Conservation (phyloP, 106 monocot genomes). For the Agapanthus africanus region DNA sequence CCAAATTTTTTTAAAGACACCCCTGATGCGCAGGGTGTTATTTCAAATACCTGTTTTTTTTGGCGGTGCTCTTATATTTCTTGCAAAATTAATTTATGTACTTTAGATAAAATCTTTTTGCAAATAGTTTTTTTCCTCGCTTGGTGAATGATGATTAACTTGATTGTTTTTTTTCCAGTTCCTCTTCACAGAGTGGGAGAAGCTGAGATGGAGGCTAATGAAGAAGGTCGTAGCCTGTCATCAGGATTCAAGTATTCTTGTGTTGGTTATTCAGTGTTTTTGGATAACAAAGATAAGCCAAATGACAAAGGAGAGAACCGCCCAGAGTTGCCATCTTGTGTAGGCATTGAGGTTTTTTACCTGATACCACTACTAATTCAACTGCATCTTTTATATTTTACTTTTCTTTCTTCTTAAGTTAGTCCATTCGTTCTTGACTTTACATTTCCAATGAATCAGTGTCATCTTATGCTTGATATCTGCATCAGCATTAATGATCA, state of each 20-base stretch:
- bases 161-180: slow-evolving; percentile 25
- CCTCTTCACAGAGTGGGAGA: slow-evolving; percentile 36
- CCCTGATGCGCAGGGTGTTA: too few species aligned
- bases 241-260: slow-evolving; percentile 47
- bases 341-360: slow-evolving; percentile 40
- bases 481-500: not conserved
- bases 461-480: not conserved
- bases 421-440: not conserved
- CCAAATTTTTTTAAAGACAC: too few species aligned
- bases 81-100: too few species aligned
- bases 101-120: too few species aligned
- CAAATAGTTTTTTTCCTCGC: too few species aligned
- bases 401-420: not conserved
- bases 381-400: not conserved
- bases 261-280: slow-evolving; percentile 40
- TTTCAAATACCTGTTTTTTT: too few species aligned
- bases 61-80: too few species aligned
- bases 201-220: slow-evolving; percentile 42
- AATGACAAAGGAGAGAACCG: slow-evolving; percentile 23
- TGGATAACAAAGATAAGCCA: slow-evolving; percentile 32
- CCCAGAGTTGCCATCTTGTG: slow-evolving; percentile 49
- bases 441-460: not conserved
- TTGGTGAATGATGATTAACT: too few species aligned
- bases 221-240: slow-evolving; percentile 28
- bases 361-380: not conserved